Percentiles rank a stretch among this genome's conserved stretches.
Evolutionary conservation across 257 asterid species (phyloP).

Genomic region (Orobanche coerulescens): DNA sequence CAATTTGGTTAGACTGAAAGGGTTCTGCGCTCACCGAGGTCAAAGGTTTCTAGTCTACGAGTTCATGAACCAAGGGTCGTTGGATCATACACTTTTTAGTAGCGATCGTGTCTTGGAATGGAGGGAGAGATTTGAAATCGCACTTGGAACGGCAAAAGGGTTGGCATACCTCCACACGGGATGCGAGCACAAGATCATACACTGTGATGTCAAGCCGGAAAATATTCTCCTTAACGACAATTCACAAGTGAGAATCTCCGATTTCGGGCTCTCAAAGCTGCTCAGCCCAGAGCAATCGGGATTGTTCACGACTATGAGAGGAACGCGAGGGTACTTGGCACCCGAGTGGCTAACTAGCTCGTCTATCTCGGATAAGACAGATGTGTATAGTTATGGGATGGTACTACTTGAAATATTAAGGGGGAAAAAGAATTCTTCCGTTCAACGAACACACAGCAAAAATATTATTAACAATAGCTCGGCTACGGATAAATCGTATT

Average conservation of each 20-base stretch:
- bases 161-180: constrained; percentile 60
- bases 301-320: constrained; percentile 57
- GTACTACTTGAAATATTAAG: constrained; percentile 52
- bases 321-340: constrained; percentile 68
- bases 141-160: constrained; percentile 46
- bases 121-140: constrained; percentile 32
- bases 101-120: constrained; percentile 41
- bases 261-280: constrained; percentile 73
- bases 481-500: not conserved
- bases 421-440: constrained; percentile 53
- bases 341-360: constrained; percentile 78
- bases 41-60: constrained; percentile 49
- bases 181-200: constrained; percentile 60
- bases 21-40: constrained; percentile 43
- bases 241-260: constrained; percentile 51
- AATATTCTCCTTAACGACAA: constrained; percentile 54
- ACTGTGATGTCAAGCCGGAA: constrained; percentile 73
- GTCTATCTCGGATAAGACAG: constrained; percentile 57
- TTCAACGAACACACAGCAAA: not conserved
- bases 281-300: constrained; percentile 55
- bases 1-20: constrained; percentile 54
- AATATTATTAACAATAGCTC: not conserved
- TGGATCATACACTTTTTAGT: constrained; percentile 46
- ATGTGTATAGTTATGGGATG: constrained; percentile 72
- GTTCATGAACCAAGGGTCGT: constrained; percentile 61